Evolutionary conservation across 2,329 filamentous ascomycete species (phyloP).

Genomic region (Penicillium sp.): DNA sequence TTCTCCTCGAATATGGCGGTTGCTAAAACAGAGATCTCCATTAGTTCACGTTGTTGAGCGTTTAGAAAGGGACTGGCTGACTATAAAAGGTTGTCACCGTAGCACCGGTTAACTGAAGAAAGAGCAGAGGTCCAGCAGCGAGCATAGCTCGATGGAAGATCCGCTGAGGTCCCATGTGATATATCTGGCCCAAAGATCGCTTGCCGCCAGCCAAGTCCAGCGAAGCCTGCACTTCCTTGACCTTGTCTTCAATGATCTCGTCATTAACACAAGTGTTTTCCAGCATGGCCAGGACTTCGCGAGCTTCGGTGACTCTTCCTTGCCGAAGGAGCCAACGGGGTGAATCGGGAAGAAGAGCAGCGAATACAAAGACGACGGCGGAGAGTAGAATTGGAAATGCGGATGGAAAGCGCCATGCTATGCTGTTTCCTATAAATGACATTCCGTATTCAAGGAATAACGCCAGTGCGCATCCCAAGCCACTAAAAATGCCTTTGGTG

Average conservation of each 20-base stretch:
- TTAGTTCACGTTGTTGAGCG: background rate
- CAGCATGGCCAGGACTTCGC: slow-evolving; percentile 15
- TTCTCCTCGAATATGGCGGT: slow-evolving; percentile 20
- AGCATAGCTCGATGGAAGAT: slow-evolving; percentile 18
- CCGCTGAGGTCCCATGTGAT: slow-evolving; percentile 19
- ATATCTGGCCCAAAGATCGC: slow-evolving; percentile 9
- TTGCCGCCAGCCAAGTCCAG: slow-evolving; percentile 10
- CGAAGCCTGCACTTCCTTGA: slow-evolving; percentile 19
- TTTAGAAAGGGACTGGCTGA: slow-evolving; percentile 1
- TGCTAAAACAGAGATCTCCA: slow-evolving; percentile 4
- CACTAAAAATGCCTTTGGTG: slow-evolving; percentile 20
- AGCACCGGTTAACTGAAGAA: slow-evolving; percentile 18
- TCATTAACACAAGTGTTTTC: slow-evolving; percentile 7
- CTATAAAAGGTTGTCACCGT: slow-evolving; percentile 23
- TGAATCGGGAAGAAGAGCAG: slow-evolving; percentile 16
- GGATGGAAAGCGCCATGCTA: slow-evolving; percentile 21
- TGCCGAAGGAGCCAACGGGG: slow-evolving; percentile 21
- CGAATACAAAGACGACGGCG: slow-evolving; percentile 10
- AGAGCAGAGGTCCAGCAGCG: slow-evolving; percentile 11
- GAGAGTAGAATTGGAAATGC: slow-evolving; percentile 18
- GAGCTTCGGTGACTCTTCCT: slow-evolving; percentile 13
- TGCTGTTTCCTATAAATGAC: slow-evolving; percentile 13
- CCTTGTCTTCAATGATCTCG: slow-evolving; percentile 5
- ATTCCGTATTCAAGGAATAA: slow-evolving; percentile 22
- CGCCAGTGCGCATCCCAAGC: slow-evolving; percentile 16